Evolutionary conservation across 441 rosid genomes (phyloP).

Genomic region (Populus hybrid): DNA sequence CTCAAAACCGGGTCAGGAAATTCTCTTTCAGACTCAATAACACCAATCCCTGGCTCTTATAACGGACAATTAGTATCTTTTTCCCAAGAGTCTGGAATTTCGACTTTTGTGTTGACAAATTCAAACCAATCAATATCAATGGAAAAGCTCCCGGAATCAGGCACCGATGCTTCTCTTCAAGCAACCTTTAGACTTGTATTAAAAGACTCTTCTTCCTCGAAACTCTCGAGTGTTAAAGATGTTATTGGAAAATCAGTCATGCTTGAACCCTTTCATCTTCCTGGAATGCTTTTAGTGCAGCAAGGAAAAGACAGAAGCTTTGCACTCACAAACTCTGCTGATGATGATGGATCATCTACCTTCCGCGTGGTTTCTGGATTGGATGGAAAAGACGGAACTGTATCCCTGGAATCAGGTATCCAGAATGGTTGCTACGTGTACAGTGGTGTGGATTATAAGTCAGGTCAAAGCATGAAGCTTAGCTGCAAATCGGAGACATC

Average conservation of each 20-base stretch:
- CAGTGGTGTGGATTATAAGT: conserved; percentile 31
- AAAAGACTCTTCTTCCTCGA: conserved; percentile 16
- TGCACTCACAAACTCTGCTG: conserved; percentile 30
- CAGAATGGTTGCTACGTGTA: conserved; percentile 56
- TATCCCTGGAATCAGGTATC: conserved; percentile 55
- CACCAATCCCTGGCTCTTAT: conserved; percentile 49
- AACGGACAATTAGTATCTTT: conserved; percentile 55
- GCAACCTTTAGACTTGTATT: conserved; percentile 63
- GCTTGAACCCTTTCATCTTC: conserved; percentile 78
- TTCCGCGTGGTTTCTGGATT: conserved; percentile 63
- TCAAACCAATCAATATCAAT: conserved; percentile 64
- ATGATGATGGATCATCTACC: conserved; percentile 24
- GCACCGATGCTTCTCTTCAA: conserved; percentile 52
- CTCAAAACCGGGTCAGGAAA: conserved; percentile 37
- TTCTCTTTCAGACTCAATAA: conserved; percentile 51
- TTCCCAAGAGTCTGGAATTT: conserved; percentile 47
- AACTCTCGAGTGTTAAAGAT: conserved; percentile 13
- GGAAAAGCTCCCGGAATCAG: conserved; percentile 45
- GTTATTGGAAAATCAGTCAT: conserved; percentile 47
- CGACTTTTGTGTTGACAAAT: conserved; percentile 51
- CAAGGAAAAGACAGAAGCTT: conserved; percentile 34
- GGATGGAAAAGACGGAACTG: conserved; percentile 51
- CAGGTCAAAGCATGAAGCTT: conserved; percentile 42
- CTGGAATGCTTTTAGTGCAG: conserved; percentile 61
- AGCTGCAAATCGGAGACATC: conserved; percentile 38